Conservation (phyloP, 805 yeast genomes). For the Candida taoyuanica region DNA sequence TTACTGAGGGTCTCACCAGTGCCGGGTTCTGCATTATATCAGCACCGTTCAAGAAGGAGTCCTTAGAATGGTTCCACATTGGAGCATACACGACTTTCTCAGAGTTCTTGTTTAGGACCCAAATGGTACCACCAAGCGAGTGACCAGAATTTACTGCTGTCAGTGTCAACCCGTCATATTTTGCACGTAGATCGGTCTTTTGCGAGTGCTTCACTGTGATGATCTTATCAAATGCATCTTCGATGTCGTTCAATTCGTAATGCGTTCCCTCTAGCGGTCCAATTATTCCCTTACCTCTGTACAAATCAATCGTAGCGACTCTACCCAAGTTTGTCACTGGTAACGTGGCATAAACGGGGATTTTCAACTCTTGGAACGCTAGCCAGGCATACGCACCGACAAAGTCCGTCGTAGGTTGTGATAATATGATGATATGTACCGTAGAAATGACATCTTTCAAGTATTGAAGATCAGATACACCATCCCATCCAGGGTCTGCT, state of each 20-base stretch:
- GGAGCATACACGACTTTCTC: constrained; percentile 88
- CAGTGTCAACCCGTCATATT: constrained; percentile 53
- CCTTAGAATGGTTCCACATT: constrained; percentile 92
- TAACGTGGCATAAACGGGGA: constrained; percentile 83
- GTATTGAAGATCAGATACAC: constrained; percentile 37
- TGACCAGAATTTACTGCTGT: constrained; percentile 92
- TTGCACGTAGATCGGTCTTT: constrained; percentile 57
- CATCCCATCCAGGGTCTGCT: constrained; percentile 78
- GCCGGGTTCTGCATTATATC: constrained; percentile 54
- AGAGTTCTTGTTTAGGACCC: constrained; percentile 69
- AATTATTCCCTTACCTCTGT: constrained; percentile 64
- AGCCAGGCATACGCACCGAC: constrained; percentile 75
- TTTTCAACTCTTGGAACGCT: constrained; percentile 54
- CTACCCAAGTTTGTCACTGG: constrained; percentile 87
- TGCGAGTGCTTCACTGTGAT: constrained; percentile 75
- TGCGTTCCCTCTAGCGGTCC: constrained; percentile 62
- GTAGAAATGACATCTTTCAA: constrained; percentile 40
- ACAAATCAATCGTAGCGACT: constrained; percentile 77
- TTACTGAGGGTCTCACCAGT: constrained; percentile 75
- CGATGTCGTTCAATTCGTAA: constrained; percentile 69
- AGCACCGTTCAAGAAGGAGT: constrained; percentile 75
- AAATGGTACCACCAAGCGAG: constrained; percentile 87
- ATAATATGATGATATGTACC: constrained; percentile 68
- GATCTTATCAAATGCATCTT: constrained; percentile 71
- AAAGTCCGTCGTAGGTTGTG: constrained; percentile 80